Conservation (phyloP, 306 rosid genomes). For the Castanea sativa region DNA sequence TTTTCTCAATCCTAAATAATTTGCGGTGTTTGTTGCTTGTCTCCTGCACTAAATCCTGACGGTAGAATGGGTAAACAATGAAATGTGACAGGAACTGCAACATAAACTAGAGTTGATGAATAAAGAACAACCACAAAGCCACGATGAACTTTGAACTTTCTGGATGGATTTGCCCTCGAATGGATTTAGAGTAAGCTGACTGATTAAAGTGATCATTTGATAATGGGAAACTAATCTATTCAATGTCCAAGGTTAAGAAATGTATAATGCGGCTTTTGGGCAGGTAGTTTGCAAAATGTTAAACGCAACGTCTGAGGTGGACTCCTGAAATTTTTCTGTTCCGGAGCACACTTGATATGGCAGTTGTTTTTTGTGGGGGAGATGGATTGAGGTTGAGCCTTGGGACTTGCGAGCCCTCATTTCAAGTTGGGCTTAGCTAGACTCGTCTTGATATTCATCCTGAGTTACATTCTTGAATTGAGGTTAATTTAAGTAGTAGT, state of each 20-base stretch:
- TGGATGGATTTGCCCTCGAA: slow-evolving; percentile 1
- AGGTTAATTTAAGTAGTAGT: too few species aligned
- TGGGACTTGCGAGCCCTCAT: background rate
- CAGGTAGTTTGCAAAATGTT: slow-evolving; percentile 34
- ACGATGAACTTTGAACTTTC: slow-evolving; percentile 68
- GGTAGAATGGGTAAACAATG: slow-evolving; percentile 14
- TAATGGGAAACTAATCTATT: background rate
- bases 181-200: slow-evolving; percentile 26
- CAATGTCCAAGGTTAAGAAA: slow-evolving; percentile 5
- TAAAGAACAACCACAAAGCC: slow-evolving; percentile 58
- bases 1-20: background rate
- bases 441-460: background rate
- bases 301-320: slow-evolving; percentile 10
- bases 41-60: slow-evolving; percentile 13
- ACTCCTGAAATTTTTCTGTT: background rate
- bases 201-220: slow-evolving; percentile 14
- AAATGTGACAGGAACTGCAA: slow-evolving; percentile 67
- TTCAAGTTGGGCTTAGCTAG: background rate
- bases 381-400: background rate
- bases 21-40: background rate
- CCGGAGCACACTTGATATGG: background rate
- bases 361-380: background rate
- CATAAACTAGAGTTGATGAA: slow-evolving; percentile 71
- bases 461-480: background rate
- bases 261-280: slow-evolving; percentile 19